A percentile compares a stretch with the other conserved stretches of the same genome.
These are phyloP conservation scores for Closterium sp. DNA, from an alignment of 139 green algal species.

Conservation along the genomic window DNA sequence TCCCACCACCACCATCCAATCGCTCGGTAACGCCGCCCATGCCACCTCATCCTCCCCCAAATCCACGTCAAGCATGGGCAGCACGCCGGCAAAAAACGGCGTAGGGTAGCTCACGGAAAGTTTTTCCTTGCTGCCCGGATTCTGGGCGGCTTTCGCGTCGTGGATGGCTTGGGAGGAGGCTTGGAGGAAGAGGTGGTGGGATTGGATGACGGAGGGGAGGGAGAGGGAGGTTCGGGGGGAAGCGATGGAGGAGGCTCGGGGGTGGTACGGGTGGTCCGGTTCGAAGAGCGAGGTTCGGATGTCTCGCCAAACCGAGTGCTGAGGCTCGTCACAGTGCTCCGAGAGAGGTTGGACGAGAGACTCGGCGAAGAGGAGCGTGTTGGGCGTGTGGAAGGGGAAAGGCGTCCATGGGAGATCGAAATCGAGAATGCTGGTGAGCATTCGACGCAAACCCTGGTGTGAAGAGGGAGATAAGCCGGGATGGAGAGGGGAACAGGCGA, in stretches of 20 bases:
- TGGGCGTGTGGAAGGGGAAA: not conserved
- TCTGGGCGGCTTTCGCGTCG: not conserved
- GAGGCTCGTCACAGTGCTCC: not conserved
- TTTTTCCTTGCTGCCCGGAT: not conserved
- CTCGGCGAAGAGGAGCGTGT: not conserved
- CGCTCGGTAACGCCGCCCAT: not conserved
- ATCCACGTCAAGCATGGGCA: not conserved
- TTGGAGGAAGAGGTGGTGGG: not conserved
- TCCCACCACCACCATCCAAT: not conserved
- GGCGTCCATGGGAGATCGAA: not conserved
- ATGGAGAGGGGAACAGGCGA: no score
- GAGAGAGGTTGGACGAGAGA: not conserved
- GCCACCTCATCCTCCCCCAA: not conserved
- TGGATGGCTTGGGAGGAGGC: not conserved
- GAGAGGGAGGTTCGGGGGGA: not conserved
- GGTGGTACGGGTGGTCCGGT: not conserved
- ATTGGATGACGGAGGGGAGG: not conserved
- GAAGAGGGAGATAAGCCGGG: no score
- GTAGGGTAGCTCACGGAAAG: not conserved
- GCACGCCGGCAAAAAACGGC: not conserved
- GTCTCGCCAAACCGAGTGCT: not conserved
- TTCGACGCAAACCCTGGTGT: not conserved
- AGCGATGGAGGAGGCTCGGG: not conserved
- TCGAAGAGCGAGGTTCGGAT: not conserved
- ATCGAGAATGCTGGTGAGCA: not conserved